Base-by-base conservation (phyloP, 192 early-diverging fungal species). In the Coemansia sp. region DNA sequence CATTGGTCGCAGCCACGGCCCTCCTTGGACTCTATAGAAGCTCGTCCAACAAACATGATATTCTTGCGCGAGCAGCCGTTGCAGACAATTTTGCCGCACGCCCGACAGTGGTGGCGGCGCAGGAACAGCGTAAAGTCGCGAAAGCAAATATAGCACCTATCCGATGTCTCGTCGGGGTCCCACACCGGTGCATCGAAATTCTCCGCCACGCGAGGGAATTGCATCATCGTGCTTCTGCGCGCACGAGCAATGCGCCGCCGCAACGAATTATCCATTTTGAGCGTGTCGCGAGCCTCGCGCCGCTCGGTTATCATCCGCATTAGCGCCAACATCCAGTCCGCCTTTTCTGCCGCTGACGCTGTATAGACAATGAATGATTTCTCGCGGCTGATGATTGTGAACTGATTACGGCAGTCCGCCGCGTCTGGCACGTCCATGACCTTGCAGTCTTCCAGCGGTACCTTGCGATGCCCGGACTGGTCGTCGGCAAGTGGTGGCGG, bases 71-170 rank as follows among this genome's bases (percentile, higher is more conserved):
- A 90, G 63, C 89, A 90, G 35, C 76, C 66, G 66, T 89, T 86
- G 75, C 93, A 94, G n/a, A 92, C 91, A 21, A 94, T 84, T 63
- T 88, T 89, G 21, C 93, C 93, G 68, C 93, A 94, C 1, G 86
- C 86, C 27, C 93, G 85, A 70, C 91, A 92, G 67, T 94, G 91
- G 72, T 93, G 91, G 69, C 87, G 89, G 4, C 92, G 85, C 63
- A 85, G 62, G 37, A 91, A 87, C 40, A 93, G 54, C 3, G 85
- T 84, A 70, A 94, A 94, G 19, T 84, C 87, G 45, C 88, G 84
- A 37, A 75, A 73, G 73, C 93, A 94, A 41, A 92, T 87, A 83
- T 90, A 89, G 70, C 93, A 94, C 4, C 70, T 44, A 4, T 78
- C 77, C 7, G 89, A 77, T 62, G 75, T 74, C 63, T 89, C 86